Evolutionary conservation across 2,329 filamentous ascomycete genomes (phyloP).

Genomic region (Orbilia oligospora): DNA sequence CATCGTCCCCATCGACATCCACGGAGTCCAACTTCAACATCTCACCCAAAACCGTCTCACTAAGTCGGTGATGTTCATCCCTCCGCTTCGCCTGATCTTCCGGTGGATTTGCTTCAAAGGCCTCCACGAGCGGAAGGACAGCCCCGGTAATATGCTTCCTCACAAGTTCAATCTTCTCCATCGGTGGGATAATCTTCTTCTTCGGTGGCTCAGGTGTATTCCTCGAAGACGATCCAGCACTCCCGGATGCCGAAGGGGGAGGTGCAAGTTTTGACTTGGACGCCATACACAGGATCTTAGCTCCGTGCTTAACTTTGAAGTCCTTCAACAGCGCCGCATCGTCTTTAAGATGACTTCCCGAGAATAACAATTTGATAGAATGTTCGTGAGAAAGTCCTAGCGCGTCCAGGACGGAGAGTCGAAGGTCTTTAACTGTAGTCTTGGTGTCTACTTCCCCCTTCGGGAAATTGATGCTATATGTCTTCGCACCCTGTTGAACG

Average conservation of each 20-base stretch:
- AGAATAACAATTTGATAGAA: slow-evolving; percentile 61
- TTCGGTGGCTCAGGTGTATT: slow-evolving; percentile 65
- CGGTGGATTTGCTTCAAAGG: slow-evolving; percentile 75
- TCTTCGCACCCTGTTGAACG: slow-evolving; percentile 43
- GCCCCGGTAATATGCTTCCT: slow-evolving; percentile 75
- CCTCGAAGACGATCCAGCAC: slow-evolving; percentile 66
- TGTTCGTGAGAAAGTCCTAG: slow-evolving; percentile 40
- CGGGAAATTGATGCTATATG: slow-evolving; percentile 34
- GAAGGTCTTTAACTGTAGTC: slow-evolving; percentile 37
- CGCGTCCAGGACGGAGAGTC: slow-evolving; percentile 21
- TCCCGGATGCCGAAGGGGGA: slow-evolving; percentile 63
- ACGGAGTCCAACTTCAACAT: slow-evolving; percentile 83
- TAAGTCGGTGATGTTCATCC: slow-evolving; percentile 81
- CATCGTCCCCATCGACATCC: slow-evolving; percentile 77
- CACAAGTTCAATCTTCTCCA: slow-evolving; percentile 78
- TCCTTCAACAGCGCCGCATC: slow-evolving; percentile 56
- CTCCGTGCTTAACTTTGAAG: slow-evolving; percentile 61
- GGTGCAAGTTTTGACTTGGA: slow-evolving; percentile 44
- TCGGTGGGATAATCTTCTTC: slow-evolving; percentile 67
- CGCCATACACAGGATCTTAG: slow-evolving; percentile 62
- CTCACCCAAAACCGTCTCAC: slow-evolving; percentile 82
- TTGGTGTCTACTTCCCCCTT: slow-evolving; percentile 31
- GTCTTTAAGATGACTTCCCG: slow-evolving; percentile 62
- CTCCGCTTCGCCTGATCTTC: slow-evolving; percentile 76
- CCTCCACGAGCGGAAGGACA: slow-evolving; percentile 76